Percentiles rank a stretch among this genome's conserved stretches.
phyloP scores from a whole-genome alignment of 345 rosid genomes.

The Lepidium didymum region DNA sequence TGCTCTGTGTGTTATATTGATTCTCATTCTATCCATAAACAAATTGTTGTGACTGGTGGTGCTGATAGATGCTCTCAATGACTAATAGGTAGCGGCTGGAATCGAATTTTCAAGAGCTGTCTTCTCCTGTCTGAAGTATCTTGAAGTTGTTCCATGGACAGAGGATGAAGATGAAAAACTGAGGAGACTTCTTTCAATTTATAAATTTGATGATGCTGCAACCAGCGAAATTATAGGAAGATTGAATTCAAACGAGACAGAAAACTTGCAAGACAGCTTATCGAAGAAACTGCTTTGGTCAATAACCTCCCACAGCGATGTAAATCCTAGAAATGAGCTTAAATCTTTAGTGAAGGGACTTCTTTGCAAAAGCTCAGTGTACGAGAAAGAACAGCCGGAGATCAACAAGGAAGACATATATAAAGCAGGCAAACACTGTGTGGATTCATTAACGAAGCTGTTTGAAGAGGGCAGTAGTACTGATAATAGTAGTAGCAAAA shows the following conservation, averaged over 20 bases:
- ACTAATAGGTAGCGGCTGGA: conserved; percentile 61
- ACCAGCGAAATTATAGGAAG: conserved; percentile 63
- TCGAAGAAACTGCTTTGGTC: conserved; percentile 66
- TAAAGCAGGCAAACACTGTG: conserved; percentile 47
- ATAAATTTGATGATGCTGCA: conserved; percentile 51
- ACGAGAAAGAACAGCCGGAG: conserved; percentile 73
- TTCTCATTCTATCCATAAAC: not conserved
- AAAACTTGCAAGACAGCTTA: conserved; percentile 42
- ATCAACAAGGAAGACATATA: conserved; percentile 66
- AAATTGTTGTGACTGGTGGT: not conserved
- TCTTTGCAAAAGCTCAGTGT: conserved; percentile 77
- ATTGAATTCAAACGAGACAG: conserved; percentile 34
- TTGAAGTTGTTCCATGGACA: conserved; percentile 94
- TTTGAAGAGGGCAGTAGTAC: conserved; percentile 46
- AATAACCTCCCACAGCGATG: conserved; percentile 52
- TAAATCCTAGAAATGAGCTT: conserved; percentile 74
- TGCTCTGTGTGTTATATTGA: not conserved
- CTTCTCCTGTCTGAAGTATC: conserved; percentile 65
- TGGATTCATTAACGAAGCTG: conserved; percentile 41
- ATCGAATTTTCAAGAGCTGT: conserved; percentile 63
- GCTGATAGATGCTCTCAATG: conserved; percentile 20
- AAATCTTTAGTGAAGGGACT: conserved; percentile 76
- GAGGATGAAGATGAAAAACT: conserved; percentile 94
- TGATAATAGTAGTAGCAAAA: conserved; percentile 21
- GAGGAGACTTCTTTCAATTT: conserved; percentile 46